Base-by-base conservation (phyloP, 1,139 yeast genomes). In the Debaryomycetaceae sp. region DNA sequence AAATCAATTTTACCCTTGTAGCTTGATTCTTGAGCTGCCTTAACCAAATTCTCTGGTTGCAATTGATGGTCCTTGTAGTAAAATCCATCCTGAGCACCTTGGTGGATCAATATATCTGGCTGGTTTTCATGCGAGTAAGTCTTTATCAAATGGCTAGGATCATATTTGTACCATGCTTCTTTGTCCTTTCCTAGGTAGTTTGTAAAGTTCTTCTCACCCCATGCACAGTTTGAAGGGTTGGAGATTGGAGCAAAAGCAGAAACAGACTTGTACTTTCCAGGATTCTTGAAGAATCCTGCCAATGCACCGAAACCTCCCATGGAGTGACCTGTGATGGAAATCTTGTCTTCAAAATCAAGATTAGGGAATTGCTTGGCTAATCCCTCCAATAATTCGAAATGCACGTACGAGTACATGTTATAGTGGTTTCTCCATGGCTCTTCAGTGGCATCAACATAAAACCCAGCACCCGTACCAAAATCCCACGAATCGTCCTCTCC, bases 241-340 rank as follows among this genome's bases (percentile, higher is more conserved):
- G 80, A 66, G 49, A 92, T 87, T 41, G 98, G 98, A 0, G 97
- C 80, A 67, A 92, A 92, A 0, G 97, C 98, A 45, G 91, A 80
- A 30, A 87, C 94, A 1, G 95, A 81, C 59, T 78, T 79, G 71
- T 85, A 92, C 54, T 71, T 71, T 3, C 82, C 85, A 1, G 92
- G 88, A 58, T 86, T 81, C 49, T 73, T 78, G 41, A 92, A 67
- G 59, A 79, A 91, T 13, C 95, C 82, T 41, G 84, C 69, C 45
- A 92, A 66, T 0, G 98, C 96, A 40, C 98, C 98, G 60, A 78
- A 88, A 0, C 98, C 98, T 37, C 98, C 98, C 98, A 92, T 92
- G 2, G 98, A 92, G 61, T 92, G 98, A 34, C 98, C 98, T 8
- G 94, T 82, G 48, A 92, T 81, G 19, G 92, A 78, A 40, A 83